Evolutionary conservation across 306 rosid genomes (phyloP), one percentile per base, ranked within the genome.

Genomic region (Corylus americana): DNA sequence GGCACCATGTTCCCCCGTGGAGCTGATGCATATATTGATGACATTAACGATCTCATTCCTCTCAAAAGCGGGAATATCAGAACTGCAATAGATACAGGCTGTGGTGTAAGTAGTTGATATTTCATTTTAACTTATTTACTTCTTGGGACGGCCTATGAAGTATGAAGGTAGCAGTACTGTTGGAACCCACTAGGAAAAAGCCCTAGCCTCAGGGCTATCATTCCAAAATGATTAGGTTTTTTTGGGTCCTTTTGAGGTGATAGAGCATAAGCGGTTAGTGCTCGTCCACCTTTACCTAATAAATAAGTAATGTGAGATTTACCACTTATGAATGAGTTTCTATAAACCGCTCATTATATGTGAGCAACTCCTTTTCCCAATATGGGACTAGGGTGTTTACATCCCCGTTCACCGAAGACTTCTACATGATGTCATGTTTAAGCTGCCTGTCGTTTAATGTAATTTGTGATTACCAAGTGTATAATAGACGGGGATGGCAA

Each of bases 1-100:
- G 99, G 99, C 29, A 95, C 99, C 12, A 90, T 90, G 98, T 95
- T 95, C 83, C 98, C 99, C 0, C 92, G 91, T 11, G 99, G 99
- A 13, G 99, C 99, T 27, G 97, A 93, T 81, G 93, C 98, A 0
- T 95, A 95, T 39, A 95, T 95, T 37, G 98, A 95, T 84, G 97
- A 90, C 59, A 93, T 95, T 13, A 87, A 87, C 71, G 87, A 86
- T 47, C 94, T 95, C 81, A 89, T 95, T 85, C 97, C 99, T 69
- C 96, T 95, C 27, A 89, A 82, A 0, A 76, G 35, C 57, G 96
- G 99, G 11, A 79, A 78, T 25, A 89, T 95, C 78, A 84, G 98
- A 71, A 95, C 99, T 72, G 99, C 99, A 44, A 86, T 95, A 81
- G 99, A 93, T 85, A 95, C 99, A 0, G 99, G 99, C 12, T 95